Conservation (phyloP, 176 grass and related monocot species). For the Guadua angustifolia region DNA sequence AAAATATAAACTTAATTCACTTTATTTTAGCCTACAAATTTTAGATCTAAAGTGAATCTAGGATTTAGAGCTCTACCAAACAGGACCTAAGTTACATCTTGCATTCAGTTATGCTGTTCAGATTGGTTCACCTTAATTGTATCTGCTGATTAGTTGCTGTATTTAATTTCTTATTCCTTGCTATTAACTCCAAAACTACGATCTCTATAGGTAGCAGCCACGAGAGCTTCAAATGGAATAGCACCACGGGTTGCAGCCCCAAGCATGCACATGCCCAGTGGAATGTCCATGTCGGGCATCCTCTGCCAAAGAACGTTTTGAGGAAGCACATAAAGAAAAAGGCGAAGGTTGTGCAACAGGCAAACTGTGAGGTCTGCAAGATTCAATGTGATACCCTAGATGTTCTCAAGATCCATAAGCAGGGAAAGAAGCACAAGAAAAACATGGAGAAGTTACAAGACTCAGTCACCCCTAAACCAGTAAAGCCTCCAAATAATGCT, state of each 20-base stretch:
- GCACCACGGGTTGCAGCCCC: constrained; percentile 27
- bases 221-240: constrained; percentile 48
- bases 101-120: constrained; percentile 12
- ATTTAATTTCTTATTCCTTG: background rate
- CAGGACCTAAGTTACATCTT: background rate
- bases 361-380: constrained; percentile 75
- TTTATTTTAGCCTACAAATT: too few species aligned
- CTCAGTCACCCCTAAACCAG: constrained; percentile 49
- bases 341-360: constrained; percentile 50
- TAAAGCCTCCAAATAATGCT: constrained; percentile 34
- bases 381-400: constrained; percentile 67
- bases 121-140: constrained; percentile 27
- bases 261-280: constrained; percentile 41
- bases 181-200: background rate
- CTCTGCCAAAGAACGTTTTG: constrained; percentile 34
- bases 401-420: constrained; percentile 66
- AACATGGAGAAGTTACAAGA: constrained; percentile 77
- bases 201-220: constrained; percentile 42
- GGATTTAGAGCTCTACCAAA: too few species aligned
- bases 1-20: too few species aligned
- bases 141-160: constrained; percentile 7
- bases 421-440: constrained; percentile 85
- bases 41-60: too few species aligned
- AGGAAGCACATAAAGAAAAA: constrained; percentile 48
- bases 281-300: constrained; percentile 52